Percentiles rank a stretch among this genome's conserved stretches.
These are phyloP conservation scores for Mixia osmundae DNA, from an alignment of 1,284 basidiomycete species.

Conservation along the genomic window DNA sequence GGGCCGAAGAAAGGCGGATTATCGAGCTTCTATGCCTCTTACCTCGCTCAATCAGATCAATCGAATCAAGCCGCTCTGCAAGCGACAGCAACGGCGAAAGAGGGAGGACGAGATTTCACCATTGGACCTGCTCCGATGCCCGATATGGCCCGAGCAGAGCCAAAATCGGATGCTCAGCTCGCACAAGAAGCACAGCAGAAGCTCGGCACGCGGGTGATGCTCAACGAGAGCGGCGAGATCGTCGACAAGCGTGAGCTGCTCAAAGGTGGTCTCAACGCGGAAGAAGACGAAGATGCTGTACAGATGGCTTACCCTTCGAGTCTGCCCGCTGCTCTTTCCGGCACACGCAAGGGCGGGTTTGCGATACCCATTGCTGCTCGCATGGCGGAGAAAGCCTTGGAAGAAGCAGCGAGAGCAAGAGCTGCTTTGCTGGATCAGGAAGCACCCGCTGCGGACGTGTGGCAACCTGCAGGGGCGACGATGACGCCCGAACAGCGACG, in stretches of 20 bases:
- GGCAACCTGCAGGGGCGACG: constrained; percentile 6
- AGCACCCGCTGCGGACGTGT: too few relatives aligned
- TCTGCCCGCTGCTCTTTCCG: too few relatives aligned
- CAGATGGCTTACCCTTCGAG: too few relatives aligned
- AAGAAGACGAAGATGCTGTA: too few relatives aligned
- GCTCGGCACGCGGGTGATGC: constrained; percentile 65
- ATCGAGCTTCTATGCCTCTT: background rate
- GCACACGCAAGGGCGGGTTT: constrained; percentile 28
- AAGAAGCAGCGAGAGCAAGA: constrained; percentile 1
- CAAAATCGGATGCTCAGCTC: constrained; percentile 7
- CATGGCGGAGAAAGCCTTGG: constrained; percentile 2
- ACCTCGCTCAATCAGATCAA: background rate
- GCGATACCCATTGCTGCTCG: constrained; percentile 29
- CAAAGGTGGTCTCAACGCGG: constrained; percentile 73
- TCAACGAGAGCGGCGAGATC: constrained; percentile 94
- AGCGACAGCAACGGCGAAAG: constrained; percentile 45
- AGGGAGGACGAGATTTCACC: background rate
- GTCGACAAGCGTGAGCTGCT: constrained; percentile 86
- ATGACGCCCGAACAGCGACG: constrained; percentile 11
- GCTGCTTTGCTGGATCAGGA: background rate
- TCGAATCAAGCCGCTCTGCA: constrained; percentile 49
- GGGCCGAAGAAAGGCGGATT: constrained; percentile 1
- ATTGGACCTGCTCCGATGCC: constrained; percentile 32
- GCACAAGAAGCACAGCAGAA: constrained; percentile 18
- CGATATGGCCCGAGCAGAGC: constrained; percentile 12